Base-by-base conservation (phyloP, 2,329 filamentous ascomycete species). In the Microascus cirrosus region DNA sequence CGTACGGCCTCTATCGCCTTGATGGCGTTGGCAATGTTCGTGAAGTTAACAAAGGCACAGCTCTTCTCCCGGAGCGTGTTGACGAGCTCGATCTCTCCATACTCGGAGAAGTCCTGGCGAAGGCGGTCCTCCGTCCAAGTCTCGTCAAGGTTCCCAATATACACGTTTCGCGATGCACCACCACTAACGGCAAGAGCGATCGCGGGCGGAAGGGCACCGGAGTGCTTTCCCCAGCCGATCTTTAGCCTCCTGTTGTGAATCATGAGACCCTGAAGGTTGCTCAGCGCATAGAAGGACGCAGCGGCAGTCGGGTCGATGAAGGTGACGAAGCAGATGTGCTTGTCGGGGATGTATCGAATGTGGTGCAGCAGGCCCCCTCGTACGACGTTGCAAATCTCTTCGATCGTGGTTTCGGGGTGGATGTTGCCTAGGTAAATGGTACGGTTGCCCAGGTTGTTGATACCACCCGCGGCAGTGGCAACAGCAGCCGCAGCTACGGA, bases 211-310 rank as follows among this genome's bases (percentile, higher is more conserved):
- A 99, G 84, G 64, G 92, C 93, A 60, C 94, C 94, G 4, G 94
- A 99, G 73, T 99, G 94, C 79, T 99, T 99, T 63, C 94, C 94
- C 94, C 94, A 99, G 63, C 94, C 94, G 70, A 99, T 96, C 82
- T 99, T 99, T 64, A 99, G 79, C 57, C 94, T 86, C 62, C 94
- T 85, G 75, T 99, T 99, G 77, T 99, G 94, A 66, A 99, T 99
- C 94, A 99, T 99, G 63, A 99, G 77, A 25, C 94, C 94, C 70
- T 99, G 94, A 32, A 99, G 79, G 74, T 97, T 97, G 81, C 92
- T 96, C 60, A 99, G 78, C 50, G 94, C 94, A 67, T 96, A 99
- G 77, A 99, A 99, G 1, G 93, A 96, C 48, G 94, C 94, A 25
- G 94, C 94, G 3, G 94, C 95, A 25, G 94, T 99, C 10, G 94